Base-by-base conservation (phyloP, 2,329 filamentous ascomycete genomes). In the Apiospora hydei region DNA sequence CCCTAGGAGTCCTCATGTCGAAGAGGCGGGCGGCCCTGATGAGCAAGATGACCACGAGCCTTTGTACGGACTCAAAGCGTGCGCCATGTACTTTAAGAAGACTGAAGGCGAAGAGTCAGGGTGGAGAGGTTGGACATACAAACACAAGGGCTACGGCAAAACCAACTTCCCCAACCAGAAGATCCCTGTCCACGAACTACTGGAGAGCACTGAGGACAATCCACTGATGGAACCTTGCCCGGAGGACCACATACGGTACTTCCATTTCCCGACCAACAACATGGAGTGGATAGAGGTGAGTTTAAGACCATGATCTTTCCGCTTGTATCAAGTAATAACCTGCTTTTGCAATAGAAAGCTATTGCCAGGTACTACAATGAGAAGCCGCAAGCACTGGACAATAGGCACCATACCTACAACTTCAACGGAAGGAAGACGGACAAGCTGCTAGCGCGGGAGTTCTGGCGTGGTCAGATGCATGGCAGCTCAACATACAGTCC, bases 211-310 rank as follows among this genome's bases (percentile, higher is more conserved):
- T 3, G 16, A 67, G 16, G 43, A 61, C 2, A 73, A 72, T 24
- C 57, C 61, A 11, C 66, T 73, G 5, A 34, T 41, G 38, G n/a
- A 69, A 38, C 1, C 2, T 4, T 72, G 72, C 38, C 69, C 69
- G 0, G 2, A 14, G 24, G 7, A 71, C 18, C n/a, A 4, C 3
- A 67, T 73, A 38, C 69, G 71, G 4, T 73, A 73, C 14, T 73
- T 73, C 16, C 72, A 73, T 34, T 71, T 73, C 24, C 72, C 72
- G 1, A 47, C 71, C 1, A 73, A 73, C 41, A 73, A 73, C 24
- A 73, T 73, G 72, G 11, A 49, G 1, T 72, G 69, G 70, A 69
- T 73, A 8, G 71, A 73, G 72, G 72, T 73, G 11, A 72, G 43
- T 44, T 16, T 16, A 13, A 47, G 6, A n/a, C n/a, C n/a, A n/a